Evolutionary conservation across 106 monocot species (phyloP).

Genomic region (Apostasia ramifera): DNA sequence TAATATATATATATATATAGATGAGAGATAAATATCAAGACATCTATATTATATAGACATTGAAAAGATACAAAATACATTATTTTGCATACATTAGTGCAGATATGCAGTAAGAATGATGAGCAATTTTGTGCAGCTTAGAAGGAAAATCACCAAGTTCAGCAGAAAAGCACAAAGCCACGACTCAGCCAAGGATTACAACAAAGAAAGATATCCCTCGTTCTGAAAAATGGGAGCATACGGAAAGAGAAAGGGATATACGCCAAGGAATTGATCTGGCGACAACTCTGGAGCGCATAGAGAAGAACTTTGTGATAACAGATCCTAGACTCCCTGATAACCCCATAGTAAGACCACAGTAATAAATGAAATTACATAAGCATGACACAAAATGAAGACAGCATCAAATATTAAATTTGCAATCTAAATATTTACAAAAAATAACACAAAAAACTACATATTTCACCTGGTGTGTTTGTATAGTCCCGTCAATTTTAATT

Average conservation of each 20-base stretch:
- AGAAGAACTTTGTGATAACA: slow-evolving; percentile 84
- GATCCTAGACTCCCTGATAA: slow-evolving; percentile 88
- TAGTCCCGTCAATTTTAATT: too few relatives aligned
- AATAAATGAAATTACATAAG: not conserved
- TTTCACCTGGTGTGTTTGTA: too few relatives aligned
- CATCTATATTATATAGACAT: too few relatives aligned
- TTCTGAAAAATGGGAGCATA: slow-evolving; percentile 64
- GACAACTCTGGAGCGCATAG: slow-evolving; percentile 81
- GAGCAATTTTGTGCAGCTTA: slow-evolving; percentile 25
- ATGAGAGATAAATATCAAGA: too few relatives aligned
- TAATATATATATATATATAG: too few relatives aligned
- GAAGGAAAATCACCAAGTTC: slow-evolving; percentile 28
- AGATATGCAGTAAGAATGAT: too few relatives aligned
- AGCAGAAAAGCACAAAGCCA: slow-evolving; percentile 27
- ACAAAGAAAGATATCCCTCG: slow-evolving; percentile 46
- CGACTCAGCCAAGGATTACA: slow-evolving; percentile 35
- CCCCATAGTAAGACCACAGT: slow-evolving; percentile 55
- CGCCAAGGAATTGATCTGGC: slow-evolving; percentile 82
- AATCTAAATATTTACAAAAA: too few relatives aligned
- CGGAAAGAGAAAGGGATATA: slow-evolving; percentile 59
- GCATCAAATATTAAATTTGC: too few relatives aligned
- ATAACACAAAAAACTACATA: too few relatives aligned
- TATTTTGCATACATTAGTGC: too few relatives aligned
- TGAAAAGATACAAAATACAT: too few relatives aligned
- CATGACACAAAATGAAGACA: too few relatives aligned